Evolutionary conservation across 179 eudicot species (phyloP).

Genomic region (Beta macrorhiza): DNA sequence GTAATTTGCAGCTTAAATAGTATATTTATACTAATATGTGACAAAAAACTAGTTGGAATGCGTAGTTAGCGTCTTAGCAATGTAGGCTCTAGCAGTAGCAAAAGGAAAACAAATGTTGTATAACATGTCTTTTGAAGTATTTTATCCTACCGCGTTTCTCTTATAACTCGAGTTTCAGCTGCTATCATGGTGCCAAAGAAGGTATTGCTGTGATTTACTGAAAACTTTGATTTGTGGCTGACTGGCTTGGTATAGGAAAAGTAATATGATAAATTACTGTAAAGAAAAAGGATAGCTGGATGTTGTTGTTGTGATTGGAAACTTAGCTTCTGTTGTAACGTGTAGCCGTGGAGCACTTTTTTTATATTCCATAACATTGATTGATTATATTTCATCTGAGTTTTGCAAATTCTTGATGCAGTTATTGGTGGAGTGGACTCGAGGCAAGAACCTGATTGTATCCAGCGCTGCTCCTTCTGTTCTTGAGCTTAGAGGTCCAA

Average conservation of each 20-base stretch:
- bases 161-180: neutral
- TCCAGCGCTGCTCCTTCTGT: slow-evolving; percentile 83
- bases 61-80: neutral
- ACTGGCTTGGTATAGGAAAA: neutral
- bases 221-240: too few species aligned
- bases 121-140: neutral
- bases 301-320: neutral
- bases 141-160: neutral
- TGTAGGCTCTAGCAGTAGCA: neutral
- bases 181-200: neutral
- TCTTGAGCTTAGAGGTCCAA: slow-evolving; percentile 86
- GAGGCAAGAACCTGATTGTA: slow-evolving; percentile 74
- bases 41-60: neutral
- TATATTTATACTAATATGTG: neutral
- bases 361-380: neutral
- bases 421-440: slow-evolving; percentile 91
- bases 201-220: neutral
- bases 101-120: neutral
- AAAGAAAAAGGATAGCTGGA: neutral
- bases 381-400: neutral
- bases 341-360: neutral
- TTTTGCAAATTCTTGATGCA: slow-evolving; percentile 27
- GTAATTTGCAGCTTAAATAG: neutral
- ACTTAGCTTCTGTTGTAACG: neutral
- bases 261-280: neutral